These are phyloP conservation scores for Yamadazyma buinensis DNA, from an alignment of 1,139 yeast species.

Conservation along the genomic window DNA sequence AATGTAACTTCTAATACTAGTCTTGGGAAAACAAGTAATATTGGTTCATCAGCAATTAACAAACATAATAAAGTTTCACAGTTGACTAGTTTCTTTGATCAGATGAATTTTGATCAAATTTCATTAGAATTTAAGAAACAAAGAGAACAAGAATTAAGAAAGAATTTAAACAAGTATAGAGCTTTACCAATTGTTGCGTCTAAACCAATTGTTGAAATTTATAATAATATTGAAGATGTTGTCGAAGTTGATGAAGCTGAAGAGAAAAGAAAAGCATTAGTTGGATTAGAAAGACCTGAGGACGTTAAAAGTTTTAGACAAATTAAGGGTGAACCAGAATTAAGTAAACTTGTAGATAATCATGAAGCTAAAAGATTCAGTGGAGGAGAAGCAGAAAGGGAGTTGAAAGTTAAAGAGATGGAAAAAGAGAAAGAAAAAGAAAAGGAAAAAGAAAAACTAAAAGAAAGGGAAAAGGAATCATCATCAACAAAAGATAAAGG, in stretches of 20 bases:
- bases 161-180: slow-evolving; percentile 60
- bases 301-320: slow-evolving; percentile 1
- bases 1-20: neutral
- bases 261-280: slow-evolving; percentile 3
- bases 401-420: slow-evolving; percentile 3
- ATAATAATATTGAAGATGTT: slow-evolving; percentile 85
- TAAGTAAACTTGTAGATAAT: neutral
- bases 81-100: slow-evolving; percentile 66
- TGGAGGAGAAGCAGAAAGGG: neutral
- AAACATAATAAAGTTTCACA: slow-evolving; percentile 48
- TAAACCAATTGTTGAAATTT: slow-evolving; percentile 88
- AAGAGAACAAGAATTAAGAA: slow-evolving; percentile 69
- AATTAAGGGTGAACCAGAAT: neutral
- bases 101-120: slow-evolving; percentile 74
- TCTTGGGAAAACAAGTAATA: neutral
- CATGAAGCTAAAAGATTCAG: no score
- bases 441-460: slow-evolving; percentile 5
- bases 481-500: slow-evolving; percentile 6
- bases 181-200: slow-evolving; percentile 77
- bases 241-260: slow-evolving; percentile 42
- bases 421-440: slow-evolving; percentile 8
- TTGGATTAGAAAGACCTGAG: slow-evolving; percentile 2
- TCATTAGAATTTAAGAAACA: slow-evolving; percentile 86
- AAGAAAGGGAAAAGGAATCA: slow-evolving; percentile 12
- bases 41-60: neutral